Conservation (phyloP, 305 asterid species). For the Fraxinus sp. region DNA sequence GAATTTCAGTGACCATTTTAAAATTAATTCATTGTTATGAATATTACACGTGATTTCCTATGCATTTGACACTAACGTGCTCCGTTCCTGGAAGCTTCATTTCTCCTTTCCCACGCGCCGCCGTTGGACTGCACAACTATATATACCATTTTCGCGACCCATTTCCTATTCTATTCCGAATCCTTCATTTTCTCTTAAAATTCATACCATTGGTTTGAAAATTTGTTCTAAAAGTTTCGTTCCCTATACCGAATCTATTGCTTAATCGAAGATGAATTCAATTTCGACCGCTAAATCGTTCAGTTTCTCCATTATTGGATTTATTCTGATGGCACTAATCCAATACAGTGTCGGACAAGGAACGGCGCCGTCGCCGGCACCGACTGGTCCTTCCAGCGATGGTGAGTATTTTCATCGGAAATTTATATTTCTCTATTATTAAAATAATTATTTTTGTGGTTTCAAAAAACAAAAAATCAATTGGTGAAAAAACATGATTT, state of each 20-base stretch:
- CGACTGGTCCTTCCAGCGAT: slow-evolving; percentile 45
- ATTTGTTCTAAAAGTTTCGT: background rate
- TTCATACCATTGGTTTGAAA: background rate
- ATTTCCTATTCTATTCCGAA: background rate
- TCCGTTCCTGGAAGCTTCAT: background rate
- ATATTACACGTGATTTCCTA: background rate
- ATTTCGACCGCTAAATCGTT: slow-evolving; percentile 21
- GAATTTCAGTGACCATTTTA: background rate
- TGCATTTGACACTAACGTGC: background rate
- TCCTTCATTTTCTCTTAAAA: background rate
- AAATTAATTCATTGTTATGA: background rate
- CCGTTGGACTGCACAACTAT: background rate
- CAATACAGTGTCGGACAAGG: slow-evolving; percentile 40
- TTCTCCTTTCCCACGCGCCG: background rate
- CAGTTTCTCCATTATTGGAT: slow-evolving; percentile 36
- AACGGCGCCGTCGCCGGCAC: slow-evolving; percentile 51
- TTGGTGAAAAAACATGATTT: background rate
- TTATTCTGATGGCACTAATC: slow-evolving; percentile 37
- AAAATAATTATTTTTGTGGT: too few relatives aligned
- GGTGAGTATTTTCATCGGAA: slow-evolving; percentile 30
- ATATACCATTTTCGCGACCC: background rate
- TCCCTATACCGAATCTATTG: background rate
- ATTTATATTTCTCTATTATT: background rate
- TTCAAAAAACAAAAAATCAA: too few relatives aligned
- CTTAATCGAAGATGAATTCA: slow-evolving; percentile 23